Base-by-base conservation (phyloP, 495 filamentous ascomycete genomes). In the Neurospora sp. region DNA sequence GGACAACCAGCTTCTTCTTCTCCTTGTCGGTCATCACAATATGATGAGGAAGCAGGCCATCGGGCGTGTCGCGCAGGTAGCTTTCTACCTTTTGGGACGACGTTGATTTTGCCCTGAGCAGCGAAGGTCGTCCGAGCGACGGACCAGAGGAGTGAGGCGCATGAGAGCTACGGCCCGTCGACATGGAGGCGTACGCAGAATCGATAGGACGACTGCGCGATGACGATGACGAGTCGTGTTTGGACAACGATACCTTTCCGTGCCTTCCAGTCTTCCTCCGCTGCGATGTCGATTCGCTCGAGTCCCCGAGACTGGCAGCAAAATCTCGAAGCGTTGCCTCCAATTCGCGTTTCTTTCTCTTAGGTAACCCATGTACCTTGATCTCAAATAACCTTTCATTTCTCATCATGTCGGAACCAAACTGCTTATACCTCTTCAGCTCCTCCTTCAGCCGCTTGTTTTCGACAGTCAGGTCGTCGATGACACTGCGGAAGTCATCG, bases 341-440 rank as follows among this genome's bases (percentile, higher is more conserved):
- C 40, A 95, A 81, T 75, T 94, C 91, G 38, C 88, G 85, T 77
- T 91, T 93, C 80, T 91, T 92, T 46, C 86, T 83, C 39, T 81
- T 79, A 8, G 90, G 85, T 41, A 95, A 81, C 4, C 88, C 89
- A 77, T 94, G 91, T 40, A 93, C 84, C 75, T 90, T 88, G 69
- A 95, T 87, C 78, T 94, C 93, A 75, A 94, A 93, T 4, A 94
- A 82, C 75, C 90, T 92, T 20, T 94, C 92, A 39, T 81, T 85
- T 2, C 80, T 79, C 71, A 93, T 79, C 73, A 88, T 85, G 40
- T 87, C 82, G 40, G 88, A 87, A 14, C 91, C 87, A 72, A 88
- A 78, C 69, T 86, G 88, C 78, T 91, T 90, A 74, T 91, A 91
- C 71, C 89, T 88, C 77, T 84, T 89, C 73, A 95, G 74, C 76